A percentile compares a stretch with the other conserved stretches of the same genome.
These are phyloP conservation scores for Trapa incisa DNA, from an alignment of 345 rosid species.

Conservation along the genomic window DNA sequence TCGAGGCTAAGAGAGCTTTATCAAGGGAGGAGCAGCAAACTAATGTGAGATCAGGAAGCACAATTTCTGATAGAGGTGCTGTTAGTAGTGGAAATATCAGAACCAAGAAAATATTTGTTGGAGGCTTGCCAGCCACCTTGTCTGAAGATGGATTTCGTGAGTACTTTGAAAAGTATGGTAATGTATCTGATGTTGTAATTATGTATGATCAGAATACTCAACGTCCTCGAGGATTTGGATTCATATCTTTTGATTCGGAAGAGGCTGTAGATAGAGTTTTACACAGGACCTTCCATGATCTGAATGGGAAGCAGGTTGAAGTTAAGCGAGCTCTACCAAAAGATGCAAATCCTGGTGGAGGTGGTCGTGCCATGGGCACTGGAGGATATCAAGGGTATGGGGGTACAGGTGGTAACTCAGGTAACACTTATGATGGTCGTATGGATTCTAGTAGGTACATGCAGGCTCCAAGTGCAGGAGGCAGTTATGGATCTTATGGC, in stretches of 20 bases:
- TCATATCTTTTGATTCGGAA: conserved; percentile 83
- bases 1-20: conserved; percentile 87
- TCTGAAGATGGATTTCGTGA: conserved; percentile 74
- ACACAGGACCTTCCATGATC: conserved; percentile 79
- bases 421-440: conserved; percentile 56
- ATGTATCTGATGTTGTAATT: conserved; percentile 83
- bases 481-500: conserved; percentile 70
- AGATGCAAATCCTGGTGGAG: conserved; percentile 83
- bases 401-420: conserved; percentile 46
- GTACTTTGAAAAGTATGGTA: conserved; percentile 79
- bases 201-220: conserved; percentile 95
- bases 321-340: conserved; percentile 95
- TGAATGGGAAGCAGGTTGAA: conserved; percentile 92
- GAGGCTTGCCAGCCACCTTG: conserved; percentile 84
- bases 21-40: conserved; percentile 92
- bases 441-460: conserved; percentile 73
- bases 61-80: conserved; percentile 46
- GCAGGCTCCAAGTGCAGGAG: conserved; percentile 62
- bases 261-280: conserved; percentile 88
- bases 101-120: conserved; percentile 96
- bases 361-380: conserved; percentile 47
- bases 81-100: conserved; percentile 48
- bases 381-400: conserved; percentile 60
- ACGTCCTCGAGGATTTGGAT: conserved; percentile 94
- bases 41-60: conserved; percentile 42